Conservation (phyloP, 768 basidiomycete genomes). For the Gloeopeniophorella convolvens region DNA sequence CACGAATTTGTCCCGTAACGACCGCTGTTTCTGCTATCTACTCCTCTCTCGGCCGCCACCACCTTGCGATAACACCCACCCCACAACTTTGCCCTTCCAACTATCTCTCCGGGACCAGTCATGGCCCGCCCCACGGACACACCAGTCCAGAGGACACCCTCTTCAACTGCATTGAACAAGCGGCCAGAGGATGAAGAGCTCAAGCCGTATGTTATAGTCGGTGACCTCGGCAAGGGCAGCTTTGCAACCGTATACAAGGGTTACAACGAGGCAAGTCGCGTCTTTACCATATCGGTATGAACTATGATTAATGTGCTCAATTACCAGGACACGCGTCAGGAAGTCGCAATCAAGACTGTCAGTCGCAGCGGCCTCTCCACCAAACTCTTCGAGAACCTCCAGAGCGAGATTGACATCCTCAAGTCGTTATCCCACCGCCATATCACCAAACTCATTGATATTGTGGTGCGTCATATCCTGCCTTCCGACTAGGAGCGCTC, state of each 20-base stretch:
- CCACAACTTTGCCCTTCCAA: neutral
- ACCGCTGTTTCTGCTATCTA: too few relatives aligned
- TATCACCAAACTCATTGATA: slow-evolving; percentile 88
- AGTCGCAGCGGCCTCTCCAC: slow-evolving; percentile 79
- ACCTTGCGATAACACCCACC: too few relatives aligned
- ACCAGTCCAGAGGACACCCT: neutral
- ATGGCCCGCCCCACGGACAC: slow-evolving; percentile 9
- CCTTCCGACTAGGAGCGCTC: neutral
- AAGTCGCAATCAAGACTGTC: slow-evolving; percentile 94
- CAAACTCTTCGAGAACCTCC: slow-evolving; percentile 96
- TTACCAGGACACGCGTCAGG: slow-evolving; percentile 61
- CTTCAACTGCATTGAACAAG: slow-evolving; percentile 13
- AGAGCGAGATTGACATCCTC: slow-evolving; percentile 94
- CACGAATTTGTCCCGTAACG: too few relatives aligned
- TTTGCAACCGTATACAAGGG: slow-evolving; percentile 97
- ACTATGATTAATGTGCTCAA: neutral
- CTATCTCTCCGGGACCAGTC: neutral
- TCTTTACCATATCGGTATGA: neutral
- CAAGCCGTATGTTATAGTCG: slow-evolving; percentile 69
- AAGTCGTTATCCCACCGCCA: slow-evolving; percentile 90
- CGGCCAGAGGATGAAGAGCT: slow-evolving; percentile 59
- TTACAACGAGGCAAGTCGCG: slow-evolving; percentile 70
- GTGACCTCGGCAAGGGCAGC: slow-evolving; percentile 81
- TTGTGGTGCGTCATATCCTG: slow-evolving; percentile 54
- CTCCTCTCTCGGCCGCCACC: too few relatives aligned